Conservation (phyloP, 2,329 filamentous ascomycete genomes). For the Arachnomyces sp. region DNA sequence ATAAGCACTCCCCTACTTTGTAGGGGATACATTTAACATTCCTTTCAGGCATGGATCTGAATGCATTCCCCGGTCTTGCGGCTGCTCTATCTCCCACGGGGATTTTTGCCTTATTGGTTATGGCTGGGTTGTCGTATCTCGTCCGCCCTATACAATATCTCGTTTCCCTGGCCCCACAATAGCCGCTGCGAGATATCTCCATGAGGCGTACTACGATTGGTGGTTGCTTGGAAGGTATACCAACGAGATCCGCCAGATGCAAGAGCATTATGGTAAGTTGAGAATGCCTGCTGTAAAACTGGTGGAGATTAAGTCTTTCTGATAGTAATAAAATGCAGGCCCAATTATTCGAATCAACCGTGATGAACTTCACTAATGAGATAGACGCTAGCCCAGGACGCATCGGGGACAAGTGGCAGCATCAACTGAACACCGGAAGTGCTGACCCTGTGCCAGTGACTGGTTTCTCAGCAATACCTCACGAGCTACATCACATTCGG, state of each 20-base stretch:
- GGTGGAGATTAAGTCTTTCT: neutral
- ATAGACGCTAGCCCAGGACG: slow-evolving; percentile 15
- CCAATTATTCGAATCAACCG: slow-evolving; percentile 3
- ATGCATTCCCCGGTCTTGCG: neutral
- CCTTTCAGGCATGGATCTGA: neutral
- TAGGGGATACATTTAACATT: too few relatives aligned
- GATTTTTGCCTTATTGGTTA: slow-evolving; percentile 2
- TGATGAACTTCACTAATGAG: slow-evolving; percentile 15
- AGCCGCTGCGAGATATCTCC: slow-evolving; percentile 13
- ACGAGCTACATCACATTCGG: slow-evolving; percentile 20
- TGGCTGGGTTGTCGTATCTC: slow-evolving; percentile 1
- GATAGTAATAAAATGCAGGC: neutral
- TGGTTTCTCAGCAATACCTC: slow-evolving; percentile 12
- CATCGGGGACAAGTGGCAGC: slow-evolving; percentile 13
- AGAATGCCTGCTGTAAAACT: neutral
- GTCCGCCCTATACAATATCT: slow-evolving; percentile 3
- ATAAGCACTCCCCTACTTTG: too few relatives aligned
- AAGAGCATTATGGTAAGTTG: slow-evolving; percentile 16
- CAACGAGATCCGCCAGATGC: slow-evolving; percentile 14
- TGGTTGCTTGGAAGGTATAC: slow-evolving; percentile 12
- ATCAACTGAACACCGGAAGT: slow-evolving; percentile 3
- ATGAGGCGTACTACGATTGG: slow-evolving; percentile 17
- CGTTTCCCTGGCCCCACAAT: slow-evolving; percentile 16
- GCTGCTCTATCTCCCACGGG: neutral
- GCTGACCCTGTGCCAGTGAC: slow-evolving; percentile 4